Base-by-base conservation (phyloP, 2,329 filamentous ascomycete species). In the Zymoseptoria brevis region DNA sequence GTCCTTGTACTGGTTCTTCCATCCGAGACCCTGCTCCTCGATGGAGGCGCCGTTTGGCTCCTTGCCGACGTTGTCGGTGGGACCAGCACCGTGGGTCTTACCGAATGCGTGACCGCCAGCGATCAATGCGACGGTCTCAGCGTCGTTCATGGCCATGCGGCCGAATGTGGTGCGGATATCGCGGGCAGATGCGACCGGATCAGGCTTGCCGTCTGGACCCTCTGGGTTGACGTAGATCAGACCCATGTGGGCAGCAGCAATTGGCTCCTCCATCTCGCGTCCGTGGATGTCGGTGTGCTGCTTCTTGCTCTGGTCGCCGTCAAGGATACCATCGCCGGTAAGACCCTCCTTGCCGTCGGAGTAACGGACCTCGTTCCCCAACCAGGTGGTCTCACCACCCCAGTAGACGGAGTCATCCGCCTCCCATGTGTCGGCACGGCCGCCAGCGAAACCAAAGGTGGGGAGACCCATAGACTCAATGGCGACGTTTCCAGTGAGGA, bases 211-310 rank as follows among this genome's bases (percentile, higher is more conserved):
- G 66, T 90, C 85, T 26, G 88, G 88, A 7, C 88, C 88, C 73
- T 90, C 86, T 2, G 88, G 88, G 77, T 92, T 90, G 62, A 90
- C 87, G 72, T 92, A 92, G 72, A 92, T 91, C 68, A 92, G 76
- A 70, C 88, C 88, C 84, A 89, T 88, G 75, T 88, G 83, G 29
- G 85, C 79, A 50, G 87, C 84, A 7, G 78, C 87, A 13, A 91
- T 74, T 1, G 87, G 87, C 68, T 80, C 74, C 75, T 90, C 87
- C 5, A 89, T 80, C 22, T 89, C 80, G 60, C 86, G 83, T 21
- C 76, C 77, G 74, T 86, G 81, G 59, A 72, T 72, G 60, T 69
- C 66, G 56, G 60, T 64, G 65, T 83, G 77, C 19, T 73, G 72
- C 65, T 77, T 75, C 69, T 74, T 73, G 57, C 72, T 68, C 60